phyloP scores from a whole-genome alignment of 2,329 filamentous ascomycete genomes.

The Metarhizium album region DNA sequence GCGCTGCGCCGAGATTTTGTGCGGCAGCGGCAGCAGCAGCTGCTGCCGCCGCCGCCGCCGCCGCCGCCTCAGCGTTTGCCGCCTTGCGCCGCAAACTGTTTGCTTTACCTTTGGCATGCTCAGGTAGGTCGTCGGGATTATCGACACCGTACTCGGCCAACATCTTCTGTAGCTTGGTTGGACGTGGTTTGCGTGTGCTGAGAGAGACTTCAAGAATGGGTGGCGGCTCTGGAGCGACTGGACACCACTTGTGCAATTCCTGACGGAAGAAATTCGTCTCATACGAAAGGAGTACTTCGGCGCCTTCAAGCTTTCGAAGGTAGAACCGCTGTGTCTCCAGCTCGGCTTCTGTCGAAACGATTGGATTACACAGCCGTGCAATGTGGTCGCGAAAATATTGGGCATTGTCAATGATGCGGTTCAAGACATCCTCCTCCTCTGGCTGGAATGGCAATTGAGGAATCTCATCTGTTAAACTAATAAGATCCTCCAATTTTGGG shows the following conservation, averaged over 20 bases:
- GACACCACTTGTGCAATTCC: constrained; percentile 89
- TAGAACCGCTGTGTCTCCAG: constrained; percentile 89
- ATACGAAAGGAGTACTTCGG: constrained; percentile 79
- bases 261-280: constrained; percentile 98
- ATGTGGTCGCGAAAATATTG: constrained; percentile 77
- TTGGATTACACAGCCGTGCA: constrained; percentile 65
- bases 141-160: constrained; percentile 81
- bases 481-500: constrained; percentile 85
- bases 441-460: constrained; percentile 78
- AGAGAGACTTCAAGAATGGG: constrained; percentile 78
- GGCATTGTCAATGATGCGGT: constrained; percentile 78
- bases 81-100: constrained; percentile 64
- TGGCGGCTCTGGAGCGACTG: constrained; percentile 76
- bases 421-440: constrained; percentile 80
- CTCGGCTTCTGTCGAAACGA: constrained; percentile 74
- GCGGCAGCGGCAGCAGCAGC: constrained; percentile 27
- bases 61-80: constrained; percentile 40
- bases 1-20: constrained; percentile 10
- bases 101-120: constrained; percentile 69
- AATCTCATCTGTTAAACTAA: constrained; percentile 77
- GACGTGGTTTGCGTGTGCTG: constrained; percentile 88
- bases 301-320: constrained; percentile 90
- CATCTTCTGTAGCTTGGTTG: constrained; percentile 93
- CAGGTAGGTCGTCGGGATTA: constrained; percentile 81
- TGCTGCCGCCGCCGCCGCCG: constrained; percentile 36